A percentile compares a stretch with the other conserved stretches of the same genome.
These are phyloP conservation scores for Phytophthora ramorum DNA, from an alignment of 352 stramenopile species.

Conservation along the genomic window DNA sequence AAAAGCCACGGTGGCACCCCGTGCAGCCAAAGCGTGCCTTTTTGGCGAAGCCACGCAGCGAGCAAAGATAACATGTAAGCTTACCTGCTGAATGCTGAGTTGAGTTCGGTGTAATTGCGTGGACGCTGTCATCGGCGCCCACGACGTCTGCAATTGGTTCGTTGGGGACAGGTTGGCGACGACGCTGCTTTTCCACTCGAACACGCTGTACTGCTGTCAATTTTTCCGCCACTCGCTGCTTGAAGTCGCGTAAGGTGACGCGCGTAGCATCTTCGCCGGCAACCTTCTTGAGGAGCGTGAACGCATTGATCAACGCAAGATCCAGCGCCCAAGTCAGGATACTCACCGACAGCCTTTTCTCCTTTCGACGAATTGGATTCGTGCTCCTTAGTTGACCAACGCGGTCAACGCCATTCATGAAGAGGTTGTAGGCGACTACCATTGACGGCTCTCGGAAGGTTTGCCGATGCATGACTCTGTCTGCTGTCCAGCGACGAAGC, in stretches of 20 bases:
- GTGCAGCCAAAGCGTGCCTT: conserved; percentile 13
- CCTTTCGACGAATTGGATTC: conserved; percentile 9
- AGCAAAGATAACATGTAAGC: conserved; percentile 8
- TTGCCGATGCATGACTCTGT: conserved; percentile 1
- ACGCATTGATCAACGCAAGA: conserved; percentile 17
- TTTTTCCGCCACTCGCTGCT: background rate
- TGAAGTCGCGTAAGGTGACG: background rate
- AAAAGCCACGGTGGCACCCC: conserved; percentile 13
- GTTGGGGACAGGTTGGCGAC: background rate
- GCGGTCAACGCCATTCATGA: conserved; percentile 20
- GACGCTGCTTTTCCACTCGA: background rate
- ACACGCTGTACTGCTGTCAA: background rate
- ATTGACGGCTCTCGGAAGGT: background rate
- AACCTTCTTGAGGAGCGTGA: conserved; percentile 4
- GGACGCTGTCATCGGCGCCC: background rate
- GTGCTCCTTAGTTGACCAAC: conserved; percentile 16
- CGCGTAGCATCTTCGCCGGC: background rate
- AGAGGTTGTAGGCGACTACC: conserved; percentile 10
- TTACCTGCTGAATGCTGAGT: background rate
- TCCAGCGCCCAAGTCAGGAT: conserved; percentile 13
- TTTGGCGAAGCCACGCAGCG: background rate
- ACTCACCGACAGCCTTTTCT: background rate
- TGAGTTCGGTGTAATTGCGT: conserved; percentile 7
- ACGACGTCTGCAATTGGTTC: background rate
- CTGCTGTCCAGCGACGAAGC: background rate